Evolutionary conservation across 106 monocot species (phyloP).

Genomic region (Amphibolis antarctica): DNA sequence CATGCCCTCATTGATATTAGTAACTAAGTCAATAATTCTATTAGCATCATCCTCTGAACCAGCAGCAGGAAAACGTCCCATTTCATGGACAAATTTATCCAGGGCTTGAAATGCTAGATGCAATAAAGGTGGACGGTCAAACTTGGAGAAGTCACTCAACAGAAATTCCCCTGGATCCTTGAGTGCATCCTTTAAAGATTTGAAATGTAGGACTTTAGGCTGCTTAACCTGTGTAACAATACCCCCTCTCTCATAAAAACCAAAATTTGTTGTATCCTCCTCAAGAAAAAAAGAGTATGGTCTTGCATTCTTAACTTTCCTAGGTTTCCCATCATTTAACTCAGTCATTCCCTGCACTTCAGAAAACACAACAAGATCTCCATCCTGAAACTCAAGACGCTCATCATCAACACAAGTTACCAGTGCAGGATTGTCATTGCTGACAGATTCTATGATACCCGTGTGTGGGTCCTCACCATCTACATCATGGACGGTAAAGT

Average conservation of each 20-base stretch:
- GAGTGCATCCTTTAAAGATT: conserved; percentile 52
- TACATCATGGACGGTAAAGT: conserved; percentile 82
- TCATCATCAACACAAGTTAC: conserved; percentile 88
- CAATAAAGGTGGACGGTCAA: conserved; percentile 49
- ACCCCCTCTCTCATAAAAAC: conserved; percentile 63
- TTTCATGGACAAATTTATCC: conserved; percentile 61
- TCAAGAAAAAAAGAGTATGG: conserved; percentile 68
- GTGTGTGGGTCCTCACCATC: conserved; percentile 92
- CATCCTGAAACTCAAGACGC: conserved; percentile 88
- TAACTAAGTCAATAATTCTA: conserved; percentile 33
- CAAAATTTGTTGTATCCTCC: conserved; percentile 72
- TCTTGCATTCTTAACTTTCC: conserved; percentile 55
- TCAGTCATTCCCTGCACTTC: conserved; percentile 86
- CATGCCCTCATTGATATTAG: conserved; percentile 41
- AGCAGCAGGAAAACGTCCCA: conserved; percentile 56
- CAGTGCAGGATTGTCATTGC: conserved; percentile 59
- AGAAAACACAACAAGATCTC: conserved; percentile 79
- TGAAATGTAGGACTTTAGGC: conserved; percentile 70
- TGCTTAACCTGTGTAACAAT: conserved; percentile 86
- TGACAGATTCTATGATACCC: conserved; percentile 80
- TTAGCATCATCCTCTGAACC: conserved; percentile 61
- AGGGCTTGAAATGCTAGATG: conserved; percentile 88
- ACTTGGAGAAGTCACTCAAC: conserved; percentile 86
- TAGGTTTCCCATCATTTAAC: conserved; percentile 87
- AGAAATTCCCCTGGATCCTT: conserved; percentile 81